Evolutionary conservation across 2,329 filamentous ascomycete genomes (phyloP).

Genomic region (Phaeophleospora eucalypticola): DNA sequence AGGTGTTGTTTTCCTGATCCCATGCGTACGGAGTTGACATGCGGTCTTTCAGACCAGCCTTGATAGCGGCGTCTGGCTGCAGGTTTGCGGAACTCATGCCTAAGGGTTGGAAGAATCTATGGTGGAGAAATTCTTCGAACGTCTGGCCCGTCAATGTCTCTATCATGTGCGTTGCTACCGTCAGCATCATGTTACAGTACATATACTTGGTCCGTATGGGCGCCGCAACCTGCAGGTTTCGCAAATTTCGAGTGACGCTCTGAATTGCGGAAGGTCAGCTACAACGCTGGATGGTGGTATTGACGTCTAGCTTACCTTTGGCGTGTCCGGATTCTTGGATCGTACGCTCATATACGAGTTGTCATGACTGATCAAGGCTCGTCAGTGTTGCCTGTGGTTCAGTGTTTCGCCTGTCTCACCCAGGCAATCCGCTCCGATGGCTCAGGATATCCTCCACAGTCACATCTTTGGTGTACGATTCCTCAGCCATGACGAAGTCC

Average conservation of each 20-base stretch:
- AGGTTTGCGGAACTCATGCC: constrained; percentile 45
- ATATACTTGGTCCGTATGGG: constrained; percentile 45
- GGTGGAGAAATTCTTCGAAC: constrained; percentile 41
- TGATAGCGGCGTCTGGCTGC: constrained; percentile 23
- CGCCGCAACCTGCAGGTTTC: constrained; percentile 42
- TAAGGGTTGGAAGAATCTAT: constrained; percentile 44
- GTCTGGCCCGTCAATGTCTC: constrained; percentile 40
- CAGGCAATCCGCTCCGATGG: constrained; percentile 50
- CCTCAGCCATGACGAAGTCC: constrained; percentile 18
- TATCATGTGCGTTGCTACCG: constrained; percentile 43
- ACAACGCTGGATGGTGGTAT: no score
- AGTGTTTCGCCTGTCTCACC: constrained; percentile 42
- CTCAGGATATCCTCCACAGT: constrained; percentile 54
- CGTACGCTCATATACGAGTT: constrained; percentile 28
- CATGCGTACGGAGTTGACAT: constrained; percentile 46
- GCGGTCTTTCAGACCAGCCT: constrained; percentile 21
- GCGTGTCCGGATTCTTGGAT: constrained; percentile 30
- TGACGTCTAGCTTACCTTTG: no score
- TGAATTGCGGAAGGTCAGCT: no score
- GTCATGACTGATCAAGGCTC: constrained; percentile 37
- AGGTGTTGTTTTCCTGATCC: constrained; percentile 26
- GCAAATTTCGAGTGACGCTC: constrained; percentile 42
- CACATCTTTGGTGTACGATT: constrained; percentile 46
- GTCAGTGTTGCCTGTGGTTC: constrained; percentile 30
- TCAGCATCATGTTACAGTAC: constrained; percentile 53